A percentile compares a stretch with the other conserved stretches of the same genome.
Evolutionary conservation across 345 rosid species (phyloP).

Genomic region (Aquilaria malaccensis): DNA sequence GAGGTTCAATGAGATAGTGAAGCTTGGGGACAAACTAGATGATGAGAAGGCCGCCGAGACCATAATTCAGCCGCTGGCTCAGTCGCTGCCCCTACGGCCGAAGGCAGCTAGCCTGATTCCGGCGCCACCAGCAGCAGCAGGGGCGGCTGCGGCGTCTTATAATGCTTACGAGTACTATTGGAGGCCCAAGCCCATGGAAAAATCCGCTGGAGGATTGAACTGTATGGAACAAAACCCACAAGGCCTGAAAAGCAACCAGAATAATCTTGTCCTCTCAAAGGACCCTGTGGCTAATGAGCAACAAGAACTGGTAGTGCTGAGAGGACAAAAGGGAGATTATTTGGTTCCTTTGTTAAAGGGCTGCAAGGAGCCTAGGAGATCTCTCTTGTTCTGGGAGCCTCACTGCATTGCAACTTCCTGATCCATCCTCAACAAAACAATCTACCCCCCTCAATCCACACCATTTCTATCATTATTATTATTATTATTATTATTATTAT

Average conservation of each 20-base stretch:
- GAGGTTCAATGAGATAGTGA: constrained; percentile 19
- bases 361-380: constrained; percentile 70
- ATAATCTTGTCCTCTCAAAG: constrained; percentile 15
- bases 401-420: constrained; percentile 80
- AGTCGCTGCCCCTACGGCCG: constrained; percentile 56
- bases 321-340: constrained; percentile 25
- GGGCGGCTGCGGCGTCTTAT: constrained; percentile 27
- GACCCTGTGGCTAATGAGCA: constrained; percentile 17
- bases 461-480: constrained; percentile 2
- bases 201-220: constrained; percentile 1
- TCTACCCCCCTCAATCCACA: background rate
- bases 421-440: background rate
- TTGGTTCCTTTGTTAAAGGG: constrained; percentile 37
- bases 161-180: constrained; percentile 70
- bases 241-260: constrained; percentile 7
- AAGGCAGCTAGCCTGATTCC: constrained; percentile 34
- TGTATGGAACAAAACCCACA: constrained; percentile 14
- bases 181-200: constrained; percentile 34
- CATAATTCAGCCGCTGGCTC: constrained; percentile 29
- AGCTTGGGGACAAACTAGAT: constrained; percentile 13
- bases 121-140: constrained; percentile 14
- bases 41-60: constrained; percentile 22
- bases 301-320: constrained; percentile 16
- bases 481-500: background rate
- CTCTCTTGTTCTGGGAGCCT: constrained; percentile 51